phyloP scores from a whole-genome alignment of 768 basidiomycete genomes.

The Tricholoma terreum region DNA sequence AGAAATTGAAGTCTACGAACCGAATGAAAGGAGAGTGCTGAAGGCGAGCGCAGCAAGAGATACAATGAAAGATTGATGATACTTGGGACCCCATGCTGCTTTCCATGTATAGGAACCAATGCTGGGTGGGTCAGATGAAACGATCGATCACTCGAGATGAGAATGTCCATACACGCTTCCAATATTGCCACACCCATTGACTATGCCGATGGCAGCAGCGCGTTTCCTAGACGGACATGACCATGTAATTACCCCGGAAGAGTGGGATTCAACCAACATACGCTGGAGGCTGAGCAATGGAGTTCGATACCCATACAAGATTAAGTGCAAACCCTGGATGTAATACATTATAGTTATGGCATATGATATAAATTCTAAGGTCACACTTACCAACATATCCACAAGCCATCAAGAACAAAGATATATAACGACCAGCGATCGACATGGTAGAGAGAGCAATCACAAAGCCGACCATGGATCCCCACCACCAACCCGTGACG shows the following conservation, averaged over 20 bases:
- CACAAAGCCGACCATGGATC: constrained; percentile 56
- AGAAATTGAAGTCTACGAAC: constrained; percentile 18
- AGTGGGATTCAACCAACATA: constrained; percentile 20
- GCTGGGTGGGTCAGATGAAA: constrained; percentile 24
- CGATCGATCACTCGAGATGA: no score
- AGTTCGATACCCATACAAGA: constrained; percentile 62
- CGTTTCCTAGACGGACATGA: constrained; percentile 34
- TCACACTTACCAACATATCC: constrained; percentile 43
- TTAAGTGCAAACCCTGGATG: constrained; percentile 41
- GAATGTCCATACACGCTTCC: constrained; percentile 47
- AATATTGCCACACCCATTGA: constrained; percentile 57
- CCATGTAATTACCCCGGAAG: not conserved
- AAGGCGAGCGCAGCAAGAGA: constrained; percentile 34
- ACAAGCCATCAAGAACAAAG: constrained; percentile 60
- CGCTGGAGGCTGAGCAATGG: constrained; percentile 57
- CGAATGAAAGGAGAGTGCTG: constrained; percentile 28
- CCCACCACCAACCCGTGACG: constrained; percentile 55
- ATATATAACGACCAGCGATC: constrained; percentile 52
- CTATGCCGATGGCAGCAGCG: constrained; percentile 59
- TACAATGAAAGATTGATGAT: constrained; percentile 62
- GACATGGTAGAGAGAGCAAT: constrained; percentile 53
- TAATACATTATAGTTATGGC: not conserved
- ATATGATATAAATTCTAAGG: not conserved
- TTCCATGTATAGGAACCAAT: constrained; percentile 65
- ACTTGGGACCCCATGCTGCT: constrained; percentile 56